Evolutionary conservation across 257 asterid genomes (phyloP).

Genomic region (Capsicum pubescens): DNA sequence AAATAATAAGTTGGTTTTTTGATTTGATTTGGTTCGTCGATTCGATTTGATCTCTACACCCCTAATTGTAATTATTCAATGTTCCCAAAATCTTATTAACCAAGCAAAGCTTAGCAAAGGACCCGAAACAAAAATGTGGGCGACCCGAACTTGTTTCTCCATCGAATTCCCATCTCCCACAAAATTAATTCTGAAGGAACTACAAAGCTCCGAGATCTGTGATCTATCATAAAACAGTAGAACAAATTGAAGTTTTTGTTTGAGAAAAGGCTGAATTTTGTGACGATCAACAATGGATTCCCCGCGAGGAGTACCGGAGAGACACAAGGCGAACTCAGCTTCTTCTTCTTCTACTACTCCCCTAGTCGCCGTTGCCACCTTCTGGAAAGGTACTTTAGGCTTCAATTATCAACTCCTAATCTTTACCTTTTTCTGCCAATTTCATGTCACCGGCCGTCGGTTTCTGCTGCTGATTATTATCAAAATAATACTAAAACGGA

Average conservation of each 20-base stretch:
- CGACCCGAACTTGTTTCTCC: background rate
- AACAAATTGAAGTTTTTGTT: constrained; percentile 9
- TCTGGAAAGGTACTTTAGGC: constrained; percentile 79
- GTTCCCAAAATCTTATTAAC: background rate
- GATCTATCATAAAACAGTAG: background rate
- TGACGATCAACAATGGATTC: constrained; percentile 17
- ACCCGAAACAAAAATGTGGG: background rate
- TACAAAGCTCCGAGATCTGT: constrained; percentile 15
- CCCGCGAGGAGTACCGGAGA: constrained; percentile 68
- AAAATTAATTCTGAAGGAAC: background rate
- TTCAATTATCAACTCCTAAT: constrained; percentile 3
- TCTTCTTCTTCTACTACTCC: constrained; percentile 74
- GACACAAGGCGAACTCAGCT: constrained; percentile 70
- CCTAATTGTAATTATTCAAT: background rate
- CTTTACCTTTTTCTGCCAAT: constrained; percentile 2
- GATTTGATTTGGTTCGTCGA: too few species aligned
- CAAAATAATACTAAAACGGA: background rate
- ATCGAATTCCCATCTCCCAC: constrained; percentile 10
- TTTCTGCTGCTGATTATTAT: background rate
- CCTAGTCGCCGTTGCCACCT: constrained; percentile 70
- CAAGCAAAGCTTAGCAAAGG: background rate
- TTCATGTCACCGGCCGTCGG: background rate
- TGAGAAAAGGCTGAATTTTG: constrained; percentile 16
- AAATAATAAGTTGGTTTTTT: too few species aligned
- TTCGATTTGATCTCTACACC: too few species aligned